Conservation (phyloP, 352 stramenopile genomes). For the Phytophthora boehmeriae region DNA sequence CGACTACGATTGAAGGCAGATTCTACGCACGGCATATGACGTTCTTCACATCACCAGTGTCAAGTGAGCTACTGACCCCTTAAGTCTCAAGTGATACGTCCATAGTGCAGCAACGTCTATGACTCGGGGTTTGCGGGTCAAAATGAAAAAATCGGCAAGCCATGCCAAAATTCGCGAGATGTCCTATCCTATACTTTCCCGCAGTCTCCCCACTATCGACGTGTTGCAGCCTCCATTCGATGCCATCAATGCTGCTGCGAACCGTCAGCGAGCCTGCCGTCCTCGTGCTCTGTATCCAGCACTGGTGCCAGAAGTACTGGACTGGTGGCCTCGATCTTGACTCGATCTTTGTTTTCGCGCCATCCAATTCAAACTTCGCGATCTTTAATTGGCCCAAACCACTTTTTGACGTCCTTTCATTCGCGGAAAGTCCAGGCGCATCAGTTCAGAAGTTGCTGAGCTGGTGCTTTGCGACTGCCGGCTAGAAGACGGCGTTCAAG, state of each 20-base stretch:
- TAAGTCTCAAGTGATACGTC: too few species aligned
- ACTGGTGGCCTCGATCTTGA: background rate
- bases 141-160: too few species aligned
- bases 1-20: too few species aligned
- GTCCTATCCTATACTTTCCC: too few species aligned
- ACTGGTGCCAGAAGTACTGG: too few species aligned
- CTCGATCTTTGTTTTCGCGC: constrained; percentile 6
- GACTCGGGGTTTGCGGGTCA: too few species aligned
- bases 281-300: background rate
- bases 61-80: too few species aligned
- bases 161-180: too few species aligned
- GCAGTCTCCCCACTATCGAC: too few species aligned
- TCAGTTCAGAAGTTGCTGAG: constrained; percentile 21
- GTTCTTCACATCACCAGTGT: too few species aligned
- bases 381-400: constrained; percentile 3
- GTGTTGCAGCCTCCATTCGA: background rate
- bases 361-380: constrained; percentile 10
- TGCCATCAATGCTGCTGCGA: background rate
- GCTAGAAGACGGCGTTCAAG: constrained; percentile 11
- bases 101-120: too few species aligned
- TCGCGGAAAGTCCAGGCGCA: constrained; percentile 19
- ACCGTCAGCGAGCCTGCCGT: background rate
- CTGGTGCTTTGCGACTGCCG: background rate
- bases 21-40: too few species aligned
- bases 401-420: background rate